Conservation (phyloP, 306 rosid genomes). For the Leucaena leucocephala region DNA sequence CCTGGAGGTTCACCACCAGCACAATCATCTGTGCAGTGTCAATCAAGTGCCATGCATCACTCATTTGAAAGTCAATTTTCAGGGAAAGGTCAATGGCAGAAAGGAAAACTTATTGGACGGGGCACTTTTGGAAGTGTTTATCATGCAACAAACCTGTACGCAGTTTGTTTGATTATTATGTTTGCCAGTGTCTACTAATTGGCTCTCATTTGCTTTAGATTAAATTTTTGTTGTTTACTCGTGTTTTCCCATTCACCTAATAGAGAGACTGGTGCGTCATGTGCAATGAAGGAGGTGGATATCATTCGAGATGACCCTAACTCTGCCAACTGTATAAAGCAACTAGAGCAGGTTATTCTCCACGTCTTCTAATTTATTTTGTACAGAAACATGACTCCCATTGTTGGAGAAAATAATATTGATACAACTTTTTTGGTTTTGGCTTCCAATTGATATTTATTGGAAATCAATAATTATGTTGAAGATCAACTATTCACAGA, state of each 20-base stretch:
- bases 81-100: slow-evolving; percentile 86
- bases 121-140: slow-evolving; percentile 94
- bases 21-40: slow-evolving; percentile 46
- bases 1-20: slow-evolving; percentile 53
- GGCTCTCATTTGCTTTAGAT: slow-evolving; percentile 29
- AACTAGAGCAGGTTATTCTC: slow-evolving; percentile 78
- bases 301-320: slow-evolving; percentile 90
- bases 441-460: slow-evolving; percentile 14
- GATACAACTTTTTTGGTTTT: not conserved
- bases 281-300: slow-evolving; percentile 98
- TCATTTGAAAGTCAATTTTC: slow-evolving; percentile 48
- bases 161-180: slow-evolving; percentile 8
- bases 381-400: slow-evolving; percentile 11
- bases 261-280: slow-evolving; percentile 91
- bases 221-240: slow-evolving; percentile 23
- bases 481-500: not conserved
- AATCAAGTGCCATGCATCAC: slow-evolving; percentile 36
- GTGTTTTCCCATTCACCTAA: slow-evolving; percentile 29
- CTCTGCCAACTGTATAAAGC: slow-evolving; percentile 80
- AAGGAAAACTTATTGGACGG: slow-evolving; percentile 87
- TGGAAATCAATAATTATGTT: slow-evolving; percentile 5
- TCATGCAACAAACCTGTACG: slow-evolving; percentile 78
- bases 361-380: slow-evolving; percentile 32
- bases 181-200: slow-evolving; percentile 22
- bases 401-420: slow-evolving; percentile 18